Base-by-base conservation (phyloP, 2,329 filamentous ascomycete species). In the Penicillium frequentans region DNA sequence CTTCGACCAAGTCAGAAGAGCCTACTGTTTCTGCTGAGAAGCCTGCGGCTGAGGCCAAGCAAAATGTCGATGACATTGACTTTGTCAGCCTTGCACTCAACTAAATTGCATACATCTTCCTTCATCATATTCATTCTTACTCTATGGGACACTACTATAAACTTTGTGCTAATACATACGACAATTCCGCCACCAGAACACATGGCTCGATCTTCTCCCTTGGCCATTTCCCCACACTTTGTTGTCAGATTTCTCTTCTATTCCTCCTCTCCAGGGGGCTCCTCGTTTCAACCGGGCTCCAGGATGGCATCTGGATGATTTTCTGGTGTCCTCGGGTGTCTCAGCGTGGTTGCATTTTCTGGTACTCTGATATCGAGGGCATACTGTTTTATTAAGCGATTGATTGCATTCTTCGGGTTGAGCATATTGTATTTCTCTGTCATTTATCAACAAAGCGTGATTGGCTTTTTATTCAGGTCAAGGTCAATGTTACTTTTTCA, bases 31-130 rank as follows among this genome's bases (percentile, higher is more conserved):
- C 57, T 45, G 52, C 48, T 27, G 53, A 55, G 29, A 42, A 58
- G 14, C 47, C 57, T 19, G 23, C 50, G 23, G 8, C 59, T 21
- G 60, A 64, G 43, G 26, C 46, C 24, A 63, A 65, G 46, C 47
- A 61, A 14, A 55, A 60, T 51, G 62, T 63, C 8, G 59, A 64
- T 49, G 68, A 66, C n/a, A 59, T 68, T 57, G 68, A 70, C 46
- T 63, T 69, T 52, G 61, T 58, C 48, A 66, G 58, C 33, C 54
- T 70, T 46, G 56, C 64, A 24, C 56, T 69, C 47, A 65, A 63
- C 55, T 71, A 60, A 56, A 27, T 56, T 55, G 21, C 7, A 23
- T 29, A 4, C 7, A 23, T 29, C 6, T 24, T 54, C 37, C 27
- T 26, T 21, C 19, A 13, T 16, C 29, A 29, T 14, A n/a, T 39